Base-by-base conservation (phyloP, 495 filamentous ascomycete species). In the Astrothelium subdiscretum region DNA sequence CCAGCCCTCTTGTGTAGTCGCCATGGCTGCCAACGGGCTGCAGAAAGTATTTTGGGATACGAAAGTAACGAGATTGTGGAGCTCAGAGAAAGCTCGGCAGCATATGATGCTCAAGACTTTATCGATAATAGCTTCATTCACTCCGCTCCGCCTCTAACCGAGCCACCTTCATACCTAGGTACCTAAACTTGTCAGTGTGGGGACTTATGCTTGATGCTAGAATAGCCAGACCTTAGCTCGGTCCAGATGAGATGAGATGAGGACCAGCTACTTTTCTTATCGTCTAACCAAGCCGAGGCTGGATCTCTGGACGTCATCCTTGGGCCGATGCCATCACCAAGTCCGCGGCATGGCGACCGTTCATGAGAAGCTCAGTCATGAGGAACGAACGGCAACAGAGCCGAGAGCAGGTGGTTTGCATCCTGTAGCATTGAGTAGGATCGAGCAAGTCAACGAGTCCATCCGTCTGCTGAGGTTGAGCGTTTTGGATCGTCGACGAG, bases 1-100 rank as follows among this genome's bases (percentile, higher is more conserved):
- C 63, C 62, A 71, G 15, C 71, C 71, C 64, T 75, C 73, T 63
- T 66, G 65, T 12, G 67, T 72, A 31, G 63, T 43, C n/a, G 24
- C 15, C 59, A 29, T 60, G 59, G 1, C 43, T 48, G 12, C 5
- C 11, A 48, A 48, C 5, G 5, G 43, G 20, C 0, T 0, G 13
- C 13, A 38, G 15, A 38, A 38, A 6, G 35, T 38, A 38, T n/a
- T n/a, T n/a, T n/a, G n/a, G n/a, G n/a, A n/a, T n/a, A n/a, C n/a
- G n/a, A n/a, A n/a, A n/a, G n/a, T n/a, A n/a, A n/a, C n/a, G n/a
- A n/a, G n/a, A n/a, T n/a, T n/a, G n/a, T n/a, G n/a, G n/a, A n/a
- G n/a, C 1, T 38, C 8, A 38, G 2, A 48, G 43, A 48, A n/a
- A 18, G n/a, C 12, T 48, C 43, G 43, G 43, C 10, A 20, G 12